phyloP scores from a whole-genome alignment of 2,329 filamentous ascomycete species.

The Chaetomiaceae sp. region DNA sequence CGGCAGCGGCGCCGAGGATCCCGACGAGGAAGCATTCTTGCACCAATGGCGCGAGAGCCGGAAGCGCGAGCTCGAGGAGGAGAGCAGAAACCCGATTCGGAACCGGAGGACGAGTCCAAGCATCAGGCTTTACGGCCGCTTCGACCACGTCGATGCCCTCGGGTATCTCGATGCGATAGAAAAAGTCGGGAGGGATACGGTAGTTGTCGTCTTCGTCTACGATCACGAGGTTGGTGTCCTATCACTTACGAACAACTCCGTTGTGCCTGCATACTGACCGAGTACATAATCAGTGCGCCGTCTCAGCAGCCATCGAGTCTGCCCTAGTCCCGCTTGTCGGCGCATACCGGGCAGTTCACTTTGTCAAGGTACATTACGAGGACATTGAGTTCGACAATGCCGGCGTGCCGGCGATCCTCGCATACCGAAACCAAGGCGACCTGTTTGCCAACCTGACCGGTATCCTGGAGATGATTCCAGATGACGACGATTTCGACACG shows the following conservation, averaged over 20 bases:
- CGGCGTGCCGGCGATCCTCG: slow-evolving; percentile 80
- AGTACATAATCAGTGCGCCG: slow-evolving; percentile 58
- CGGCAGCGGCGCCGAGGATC: slow-evolving; percentile 45
- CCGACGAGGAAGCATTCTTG: slow-evolving; percentile 77
- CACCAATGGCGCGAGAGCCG: slow-evolving; percentile 79
- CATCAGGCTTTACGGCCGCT: slow-evolving; percentile 68
- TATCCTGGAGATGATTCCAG: slow-evolving; percentile 79
- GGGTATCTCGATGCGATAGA: slow-evolving; percentile 97
- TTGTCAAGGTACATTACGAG: slow-evolving; percentile 85
- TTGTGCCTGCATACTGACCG: slow-evolving; percentile 15
- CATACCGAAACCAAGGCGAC: slow-evolving; percentile 82
- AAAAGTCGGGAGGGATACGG: slow-evolving; percentile 73
- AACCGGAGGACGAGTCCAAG: slow-evolving; percentile 72
- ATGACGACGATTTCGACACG: slow-evolving; percentile 56
- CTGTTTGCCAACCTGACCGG: slow-evolving; percentile 88
- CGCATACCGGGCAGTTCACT: slow-evolving; percentile 67
- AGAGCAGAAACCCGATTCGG: slow-evolving; percentile 48
- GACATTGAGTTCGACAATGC: slow-evolving; percentile 93
- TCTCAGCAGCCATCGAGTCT: slow-evolving; percentile 73
- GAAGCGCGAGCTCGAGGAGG: slow-evolving; percentile 68
- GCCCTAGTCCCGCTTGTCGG: slow-evolving; percentile 72
- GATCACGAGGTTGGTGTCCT: slow-evolving; percentile 67
- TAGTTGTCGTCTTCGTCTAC: slow-evolving; percentile 91
- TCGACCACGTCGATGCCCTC: slow-evolving; percentile 81
- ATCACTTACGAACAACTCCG: slow-evolving; percentile 23